phyloP scores from a whole-genome alignment of 768 basidiomycete species.

The Phaeotremella skinneri region DNA sequence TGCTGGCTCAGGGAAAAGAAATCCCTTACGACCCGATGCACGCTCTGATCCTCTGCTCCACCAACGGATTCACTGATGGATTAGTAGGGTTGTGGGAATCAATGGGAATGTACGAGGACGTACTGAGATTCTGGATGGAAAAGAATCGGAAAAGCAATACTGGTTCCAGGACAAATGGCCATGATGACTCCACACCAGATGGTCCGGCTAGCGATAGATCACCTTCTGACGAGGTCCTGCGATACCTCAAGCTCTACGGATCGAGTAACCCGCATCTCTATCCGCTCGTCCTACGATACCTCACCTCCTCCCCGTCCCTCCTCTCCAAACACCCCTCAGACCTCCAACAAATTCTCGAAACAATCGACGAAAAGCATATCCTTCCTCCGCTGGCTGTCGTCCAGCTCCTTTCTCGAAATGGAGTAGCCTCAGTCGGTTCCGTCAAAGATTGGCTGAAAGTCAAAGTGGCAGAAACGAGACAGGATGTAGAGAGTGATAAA shows the following conservation, averaged over 20 bases:
- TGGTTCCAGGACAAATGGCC: slow-evolving; percentile 6
- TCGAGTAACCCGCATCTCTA: slow-evolving; percentile 71
- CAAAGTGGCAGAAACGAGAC: slow-evolving; percentile 69
- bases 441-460: slow-evolving; percentile 86
- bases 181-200: slow-evolving; percentile 51
- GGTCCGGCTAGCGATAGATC: slow-evolving; percentile 12
- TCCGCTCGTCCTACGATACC: slow-evolving; percentile 79
- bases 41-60: slow-evolving; percentile 92
- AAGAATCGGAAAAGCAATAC: slow-evolving; percentile 51
- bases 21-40: slow-evolving; percentile 82
- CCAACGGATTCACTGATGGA: slow-evolving; percentile 73
- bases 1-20: slow-evolving; percentile 59
- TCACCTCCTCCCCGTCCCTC: slow-evolving; percentile 76
- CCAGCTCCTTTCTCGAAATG: slow-evolving; percentile 81
- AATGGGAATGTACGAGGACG: slow-evolving; percentile 93
- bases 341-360: slow-evolving; percentile 66
- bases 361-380: slow-evolving; percentile 75
- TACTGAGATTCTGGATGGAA: slow-evolving; percentile 90
- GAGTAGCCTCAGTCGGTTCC: slow-evolving; percentile 83
- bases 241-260: slow-evolving; percentile 73
- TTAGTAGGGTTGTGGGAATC: slow-evolving; percentile 88
- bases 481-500: slow-evolving; percentile 70
- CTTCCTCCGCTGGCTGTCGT: slow-evolving; percentile 88
- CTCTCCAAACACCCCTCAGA: slow-evolving; percentile 70
- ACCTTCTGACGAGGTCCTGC: slow-evolving; percentile 63